Evolutionary conservation across 306 rosid species (phyloP), one percentile per base, ranked within the genome.

Genomic region (Citrullus mucosospermus): DNA sequence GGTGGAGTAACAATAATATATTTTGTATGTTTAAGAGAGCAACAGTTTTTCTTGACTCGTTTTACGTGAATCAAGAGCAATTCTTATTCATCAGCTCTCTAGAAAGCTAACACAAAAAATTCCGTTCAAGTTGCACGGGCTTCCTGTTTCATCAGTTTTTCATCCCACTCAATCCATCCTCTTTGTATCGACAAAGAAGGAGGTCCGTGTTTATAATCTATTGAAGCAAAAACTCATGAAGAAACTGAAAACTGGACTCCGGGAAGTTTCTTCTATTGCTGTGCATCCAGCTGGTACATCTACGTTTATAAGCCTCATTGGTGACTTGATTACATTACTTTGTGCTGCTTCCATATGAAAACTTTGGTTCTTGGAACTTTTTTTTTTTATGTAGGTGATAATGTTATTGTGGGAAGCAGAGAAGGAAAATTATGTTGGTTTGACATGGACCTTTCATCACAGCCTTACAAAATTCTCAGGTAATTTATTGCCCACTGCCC

Each of bases 401-500:
- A 95, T 88, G 43, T 95, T 77, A 91, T 94, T 77, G 97, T 94
- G 80, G 98, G 98, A 63, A 94, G 97, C 90, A 87, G 88, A 87
- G 98, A 94, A 80, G 98, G 98, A 79, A 94, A 94, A 82, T 62
- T 92, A 81, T 90, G 96, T 82, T 94, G 98, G 98, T 94, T 94
- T 80, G 98, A 94, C 85, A 87, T 89, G 97, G 98, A 94, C 79
- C 98, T 94, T 85, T 94, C 98, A 53, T 87, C 97, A 73, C 85
- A 89, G 78, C 96, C 98, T 1, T 94, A 92, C 82, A 88, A 84
- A 83, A 79, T 84, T 83, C 88, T 88, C 8, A 84, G 88, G 97
- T 91, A 87, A 69, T 96, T 94, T 25, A 0, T 25, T 78, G 20
- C 18, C 67, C 16, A 63, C 48, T 34, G 50, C 70, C 17, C 36